phyloP scores from a whole-genome alignment of 768 basidiomycete species.

The Amanita muscaria region DNA sequence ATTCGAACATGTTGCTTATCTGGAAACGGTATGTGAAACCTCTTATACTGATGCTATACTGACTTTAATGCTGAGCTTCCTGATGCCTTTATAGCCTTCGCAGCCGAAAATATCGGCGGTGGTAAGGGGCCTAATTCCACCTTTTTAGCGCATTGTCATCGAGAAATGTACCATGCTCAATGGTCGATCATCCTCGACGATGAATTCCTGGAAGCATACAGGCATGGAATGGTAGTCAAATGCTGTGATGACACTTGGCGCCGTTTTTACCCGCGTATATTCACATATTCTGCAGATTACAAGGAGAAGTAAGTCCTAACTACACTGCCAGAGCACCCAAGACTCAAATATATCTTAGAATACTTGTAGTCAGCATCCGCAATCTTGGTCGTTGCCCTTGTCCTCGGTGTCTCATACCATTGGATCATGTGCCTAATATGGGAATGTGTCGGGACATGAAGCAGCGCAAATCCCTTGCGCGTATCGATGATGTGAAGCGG shows the following conservation, averaged over 20 bases:
- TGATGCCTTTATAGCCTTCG: background rate
- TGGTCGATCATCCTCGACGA: background rate
- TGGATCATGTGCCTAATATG: constrained; percentile 13
- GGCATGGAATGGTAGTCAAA: constrained; percentile 6
- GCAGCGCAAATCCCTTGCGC: background rate
- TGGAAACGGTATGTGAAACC: background rate
- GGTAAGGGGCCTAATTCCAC: background rate
- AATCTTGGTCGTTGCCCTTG: constrained; percentile 21
- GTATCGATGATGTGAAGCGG: background rate
- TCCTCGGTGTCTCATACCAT: constrained; percentile 19
- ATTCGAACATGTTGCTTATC: constrained; percentile 1
- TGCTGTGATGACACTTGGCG: constrained; percentile 5
- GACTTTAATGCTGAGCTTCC: constrained; percentile 1
- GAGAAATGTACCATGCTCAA: background rate
- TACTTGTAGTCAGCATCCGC: constrained; percentile 17
- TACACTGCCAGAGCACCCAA: background rate
- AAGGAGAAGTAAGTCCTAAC: constrained; percentile 2
- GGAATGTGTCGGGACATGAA: constrained; percentile 14
- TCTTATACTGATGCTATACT: too few relatives aligned
- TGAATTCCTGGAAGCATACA: constrained; percentile 6
- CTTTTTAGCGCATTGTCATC: background rate
- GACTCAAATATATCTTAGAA: constrained; percentile 6
- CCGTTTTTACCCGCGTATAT: constrained; percentile 9
- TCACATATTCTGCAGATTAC: constrained; percentile 11
- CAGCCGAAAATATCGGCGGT: background rate